Percentiles rank a stretch among this genome's conserved stretches.
Evolutionary conservation across 306 rosid species (phyloP).

Genomic region (Vigna nakashimae): DNA sequence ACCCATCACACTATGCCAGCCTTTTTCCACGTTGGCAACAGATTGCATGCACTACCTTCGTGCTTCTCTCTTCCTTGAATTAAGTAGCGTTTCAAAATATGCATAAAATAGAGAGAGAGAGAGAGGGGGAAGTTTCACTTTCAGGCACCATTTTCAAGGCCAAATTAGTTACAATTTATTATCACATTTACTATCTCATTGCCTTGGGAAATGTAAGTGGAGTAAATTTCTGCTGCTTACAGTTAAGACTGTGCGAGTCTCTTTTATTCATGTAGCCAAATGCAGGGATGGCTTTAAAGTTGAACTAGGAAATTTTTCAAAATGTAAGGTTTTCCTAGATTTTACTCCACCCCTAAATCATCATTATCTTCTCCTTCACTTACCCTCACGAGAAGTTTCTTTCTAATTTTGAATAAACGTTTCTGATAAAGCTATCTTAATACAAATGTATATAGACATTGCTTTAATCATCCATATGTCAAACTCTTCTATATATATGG

Average conservation of each 20-base stretch:
- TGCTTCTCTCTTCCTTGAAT: constrained; percentile 30
- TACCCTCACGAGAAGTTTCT: constrained; percentile 47
- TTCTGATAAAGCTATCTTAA: constrained; percentile 9
- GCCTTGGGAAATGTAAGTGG: constrained; percentile 32
- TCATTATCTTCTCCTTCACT: not conserved
- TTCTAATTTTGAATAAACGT: constrained; percentile 39
- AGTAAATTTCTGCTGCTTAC: not conserved
- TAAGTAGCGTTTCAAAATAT: constrained; percentile 5
- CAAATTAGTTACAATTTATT: not conserved
- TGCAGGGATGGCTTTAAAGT: not conserved
- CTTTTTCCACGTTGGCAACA: constrained; percentile 33
- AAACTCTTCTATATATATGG: constrained; percentile 35
- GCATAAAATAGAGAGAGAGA: not conserved
- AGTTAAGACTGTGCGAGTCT: constrained; percentile 27
- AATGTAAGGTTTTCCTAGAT: not conserved
- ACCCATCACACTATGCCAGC: constrained; percentile 21
- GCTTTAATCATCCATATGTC: constrained; percentile 37
- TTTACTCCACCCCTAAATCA: constrained; percentile 10
- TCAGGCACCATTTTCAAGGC: constrained; percentile 3
- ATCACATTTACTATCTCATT: not conserved
- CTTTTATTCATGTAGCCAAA: constrained; percentile 16
- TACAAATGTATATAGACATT: constrained; percentile 14
- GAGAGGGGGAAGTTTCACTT: constrained; percentile 15
- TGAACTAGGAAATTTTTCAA: constrained; percentile 1
- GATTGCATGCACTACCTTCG: constrained; percentile 28